Percentiles rank a stretch among this genome's conserved stretches.
Conservation (phyloP, 176 grass and related monocot genomes). For the Olyra latifolia region DNA sequence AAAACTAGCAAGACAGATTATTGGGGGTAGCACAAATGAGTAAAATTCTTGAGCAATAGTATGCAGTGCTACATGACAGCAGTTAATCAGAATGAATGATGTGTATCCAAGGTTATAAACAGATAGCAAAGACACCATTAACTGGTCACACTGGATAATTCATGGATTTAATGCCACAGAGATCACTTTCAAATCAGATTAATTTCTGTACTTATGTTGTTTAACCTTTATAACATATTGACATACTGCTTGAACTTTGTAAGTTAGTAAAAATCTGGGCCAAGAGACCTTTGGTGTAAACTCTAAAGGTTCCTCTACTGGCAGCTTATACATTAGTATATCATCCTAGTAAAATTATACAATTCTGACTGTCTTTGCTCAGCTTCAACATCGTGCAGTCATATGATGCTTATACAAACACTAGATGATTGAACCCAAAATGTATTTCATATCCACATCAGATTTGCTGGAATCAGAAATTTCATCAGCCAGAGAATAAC, state of each 20-base stretch:
- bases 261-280: not conserved
- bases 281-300: not conserved
- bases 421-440: not conserved
- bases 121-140: not conserved
- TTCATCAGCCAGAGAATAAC: not conserved
- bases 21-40: not conserved
- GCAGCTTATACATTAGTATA: not conserved
- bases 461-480: not conserved
- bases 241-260: not conserved
- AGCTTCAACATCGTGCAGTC: not conserved
- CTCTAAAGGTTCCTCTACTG: constrained; percentile 8
- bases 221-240: not conserved
- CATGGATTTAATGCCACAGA: not conserved
- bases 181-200: not conserved
- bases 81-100: not conserved
- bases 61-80: not conserved
- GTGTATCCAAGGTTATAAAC: not conserved
- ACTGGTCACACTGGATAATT: not conserved
- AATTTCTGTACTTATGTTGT: not conserved
- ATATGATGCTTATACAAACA: not conserved
- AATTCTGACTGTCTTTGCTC: not conserved
- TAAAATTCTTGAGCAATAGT: not conserved
- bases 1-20: not conserved
- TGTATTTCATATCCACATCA: constrained; percentile 13
- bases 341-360: constrained; percentile 1